Evolutionary conservation across 176 grass and related monocot genomes (phyloP).

Genomic region (Oropetium thomaeum): DNA sequence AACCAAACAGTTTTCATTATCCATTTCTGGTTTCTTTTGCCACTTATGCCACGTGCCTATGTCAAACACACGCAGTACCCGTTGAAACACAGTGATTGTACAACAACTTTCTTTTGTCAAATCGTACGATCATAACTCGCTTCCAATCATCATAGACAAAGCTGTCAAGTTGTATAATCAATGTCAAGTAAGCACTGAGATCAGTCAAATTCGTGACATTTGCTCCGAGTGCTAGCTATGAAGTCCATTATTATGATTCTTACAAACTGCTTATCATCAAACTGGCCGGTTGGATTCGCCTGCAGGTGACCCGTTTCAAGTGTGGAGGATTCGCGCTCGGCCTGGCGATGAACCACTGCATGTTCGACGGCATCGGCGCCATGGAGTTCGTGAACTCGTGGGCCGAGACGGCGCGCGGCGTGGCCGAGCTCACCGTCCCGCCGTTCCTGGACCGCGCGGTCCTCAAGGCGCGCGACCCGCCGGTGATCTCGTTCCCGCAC

Average conservation of each 20-base stretch:
- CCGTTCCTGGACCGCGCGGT: constrained; percentile 68
- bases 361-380: constrained; percentile 87
- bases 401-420: constrained; percentile 81
- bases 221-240: too few species aligned
- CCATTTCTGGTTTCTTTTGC: neutral
- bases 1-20: neutral
- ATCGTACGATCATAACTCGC: neutral
- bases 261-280: neutral
- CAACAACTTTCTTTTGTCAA: neutral
- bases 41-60: neutral
- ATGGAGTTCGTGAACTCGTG: constrained; percentile 98
- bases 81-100: neutral
- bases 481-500: constrained; percentile 55
- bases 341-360: constrained; percentile 88
- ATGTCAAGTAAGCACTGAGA: neutral
- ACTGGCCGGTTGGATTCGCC: neutral
- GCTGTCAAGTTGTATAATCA: neutral
- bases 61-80: neutral
- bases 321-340: constrained; percentile 85
- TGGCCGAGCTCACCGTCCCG: constrained; percentile 51
- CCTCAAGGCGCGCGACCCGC: constrained; percentile 57
- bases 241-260: neutral
- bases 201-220: neutral
- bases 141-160: neutral
- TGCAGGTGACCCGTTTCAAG: constrained; percentile 78